Evolutionary conservation across 805 yeast genomes (phyloP), one percentile per base, ranked within the genome.

Genomic region (Blastobotrys peoriensis): DNA sequence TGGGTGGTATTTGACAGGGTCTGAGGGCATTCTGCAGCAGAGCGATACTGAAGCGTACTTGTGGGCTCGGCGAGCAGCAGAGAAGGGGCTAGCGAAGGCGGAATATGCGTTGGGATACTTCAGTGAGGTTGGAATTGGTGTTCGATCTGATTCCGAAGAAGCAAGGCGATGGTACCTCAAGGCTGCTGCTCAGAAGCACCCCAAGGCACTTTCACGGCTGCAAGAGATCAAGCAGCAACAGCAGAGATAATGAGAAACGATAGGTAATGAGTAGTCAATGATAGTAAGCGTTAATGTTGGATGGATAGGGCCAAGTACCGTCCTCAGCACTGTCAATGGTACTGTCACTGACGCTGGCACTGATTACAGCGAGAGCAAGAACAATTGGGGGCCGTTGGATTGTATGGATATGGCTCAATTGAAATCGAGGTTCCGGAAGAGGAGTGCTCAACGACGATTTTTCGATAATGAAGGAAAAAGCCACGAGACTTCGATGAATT

Each of bases 1-100:
- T 47, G 88, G 88, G 15, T 85, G 93, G 93, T 83, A 81, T 57
- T 69, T 84, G 44, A 82, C 91, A 0, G 93, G 93, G 0, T 78
- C 81, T 0, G 71, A 71, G 13, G 79, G 75, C 1, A 68, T 80
- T 4, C 62, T 84, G 40, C 66, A 70, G 40, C 76, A 77, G 38
- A 75, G 75, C 56, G 83, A 79, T 50, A 72, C 73, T 20, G 88
- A 84, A 57, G 87, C 89, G 1, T 82, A 79, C 51, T 59, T 79
- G 20, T 85, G 93, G 91, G 86, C 88, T 3, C 64, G 74, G n/a
- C 76, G 75, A 52, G 82, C 88, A 3, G 67, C 86, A 1, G 81
- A 79, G 47, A 75, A 75, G 50, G 86, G 85, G 15, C 66, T 79
- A 37, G 73, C 78, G 2, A 78, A 81, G 56, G 86, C 87, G 3